Evolutionary conservation across 805 yeast species (phyloP), one percentile per base, ranked within the genome.

Genomic region (Saturnispora ahearnii): DNA sequence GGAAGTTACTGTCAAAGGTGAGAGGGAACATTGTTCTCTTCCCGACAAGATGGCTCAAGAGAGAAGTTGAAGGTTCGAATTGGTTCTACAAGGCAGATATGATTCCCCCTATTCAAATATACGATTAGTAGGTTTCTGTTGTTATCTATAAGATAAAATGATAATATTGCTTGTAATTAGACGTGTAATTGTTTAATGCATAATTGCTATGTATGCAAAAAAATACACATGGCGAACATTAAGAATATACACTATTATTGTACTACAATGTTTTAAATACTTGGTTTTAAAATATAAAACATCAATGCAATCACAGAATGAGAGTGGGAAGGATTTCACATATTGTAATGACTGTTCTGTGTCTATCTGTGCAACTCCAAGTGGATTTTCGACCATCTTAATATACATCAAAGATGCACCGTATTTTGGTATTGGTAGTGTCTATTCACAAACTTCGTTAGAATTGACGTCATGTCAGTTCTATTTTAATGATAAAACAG

Each of bases 1-100:
- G 82, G 55, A 72, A 81, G 51, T 70, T 89, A 33, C 69, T 93
- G 54, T 70, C 73, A 45, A 82, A 87, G 51, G 71, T 91, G 18
- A 85, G 82, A 47, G 99, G 99, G 2, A 85, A 93, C 61, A 67
- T 93, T 57, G 97, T 93, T 6, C 63, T 84, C n/a, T 91, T 90
- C 71, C 98, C 99, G 0, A 74, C 86, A 0, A 88, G 88, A 53
- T 93, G 99, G 99, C 73, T 93, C 41, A 71, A 77, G 58, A 77
- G 81, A 51, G 99, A 93, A 66, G 78, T 89, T 30, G 96, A 90
- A 51, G 79, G 87, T 6, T 91, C 87, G 10, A 93, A 95, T 62
- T 91, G 98, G 98, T 90, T 89, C 64, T 90, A 87, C 71, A 87
- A 84, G 59, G 82, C 95, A 45, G 99, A 93, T 62, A 80, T 96